phyloP scores from a whole-genome alignment of 2,329 filamentous ascomycete species.

The Fusarium bactridioides region DNA sequence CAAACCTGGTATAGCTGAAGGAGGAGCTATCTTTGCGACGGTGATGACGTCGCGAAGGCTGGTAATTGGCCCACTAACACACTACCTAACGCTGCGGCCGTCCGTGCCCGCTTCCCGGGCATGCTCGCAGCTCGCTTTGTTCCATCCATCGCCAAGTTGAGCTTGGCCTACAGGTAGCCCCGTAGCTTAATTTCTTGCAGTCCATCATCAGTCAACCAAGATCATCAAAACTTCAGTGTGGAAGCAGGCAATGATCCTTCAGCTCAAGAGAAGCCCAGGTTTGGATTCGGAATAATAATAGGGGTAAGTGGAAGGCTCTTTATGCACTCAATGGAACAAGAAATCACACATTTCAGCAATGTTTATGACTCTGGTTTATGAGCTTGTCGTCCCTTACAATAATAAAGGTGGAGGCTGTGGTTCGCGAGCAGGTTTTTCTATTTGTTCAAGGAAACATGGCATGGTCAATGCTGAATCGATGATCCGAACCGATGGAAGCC shows the following conservation, averaged over 20 bases:
- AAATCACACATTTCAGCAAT: neutral
- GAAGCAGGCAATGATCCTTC: neutral
- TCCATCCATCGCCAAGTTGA: conserved; percentile 1
- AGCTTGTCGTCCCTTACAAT: neutral
- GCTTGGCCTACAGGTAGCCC: neutral
- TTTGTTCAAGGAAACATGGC: conserved; percentile 17
- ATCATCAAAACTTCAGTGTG: neutral
- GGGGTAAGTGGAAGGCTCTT: neutral
- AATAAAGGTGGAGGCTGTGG: conserved; percentile 9
- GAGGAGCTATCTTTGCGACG: conserved; percentile 23
- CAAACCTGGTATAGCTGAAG: conserved; percentile 12
- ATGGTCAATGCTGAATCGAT: conserved; percentile 12
- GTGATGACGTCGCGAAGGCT: conserved; percentile 27
- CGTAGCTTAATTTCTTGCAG: conserved; percentile 28
- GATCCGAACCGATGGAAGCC: conserved; percentile 1
- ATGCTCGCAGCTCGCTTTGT: neutral
- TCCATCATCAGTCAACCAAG: neutral
- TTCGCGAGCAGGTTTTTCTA: conserved; percentile 27
- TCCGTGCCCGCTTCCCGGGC: conserved; percentile 15
- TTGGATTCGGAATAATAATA: neutral
- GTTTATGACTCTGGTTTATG: neutral
- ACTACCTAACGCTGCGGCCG: neutral
- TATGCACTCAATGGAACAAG: neutral
- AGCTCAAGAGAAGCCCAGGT: neutral
- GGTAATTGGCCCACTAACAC: conserved; percentile 25